Conservation (phyloP, 2,329 filamentous ascomycete genomes). For the Amesomyces nigricolor region DNA sequence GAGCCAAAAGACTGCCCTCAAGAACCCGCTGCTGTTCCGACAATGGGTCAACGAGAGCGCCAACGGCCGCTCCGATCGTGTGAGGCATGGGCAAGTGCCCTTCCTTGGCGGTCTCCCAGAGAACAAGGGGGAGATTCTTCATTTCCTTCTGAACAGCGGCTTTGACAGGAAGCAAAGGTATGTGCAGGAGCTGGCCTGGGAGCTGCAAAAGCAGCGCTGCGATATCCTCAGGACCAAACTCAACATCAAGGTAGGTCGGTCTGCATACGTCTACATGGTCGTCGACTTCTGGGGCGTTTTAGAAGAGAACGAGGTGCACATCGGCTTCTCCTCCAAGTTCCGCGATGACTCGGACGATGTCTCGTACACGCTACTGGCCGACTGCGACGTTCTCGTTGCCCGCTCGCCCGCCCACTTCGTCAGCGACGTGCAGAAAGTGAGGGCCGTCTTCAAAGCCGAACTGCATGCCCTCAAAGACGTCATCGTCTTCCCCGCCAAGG, state of each 20-base stretch:
- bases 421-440: conserved; percentile 68
- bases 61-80: conserved; percentile 32
- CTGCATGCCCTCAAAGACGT: conserved; percentile 69
- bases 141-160: conserved; percentile 52
- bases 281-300: conserved; percentile 60
- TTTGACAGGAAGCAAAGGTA: conserved; percentile 47
- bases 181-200: conserved; percentile 43
- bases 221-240: conserved; percentile 49
- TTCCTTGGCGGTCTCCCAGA: conserved; percentile 48
- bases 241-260: conserved; percentile 55
- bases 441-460: conserved; percentile 50
- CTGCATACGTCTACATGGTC: conserved; percentile 60
- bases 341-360: conserved; percentile 47
- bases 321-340: conserved; percentile 64
- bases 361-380: conserved; percentile 49
- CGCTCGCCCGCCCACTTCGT: conserved; percentile 63
- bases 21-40: conserved; percentile 44
- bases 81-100: conserved; percentile 36
- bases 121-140: conserved; percentile 45
- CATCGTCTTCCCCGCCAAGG: conserved; percentile 66
- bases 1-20: conserved; percentile 46
- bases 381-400: conserved; percentile 59
- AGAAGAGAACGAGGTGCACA: conserved; percentile 59
- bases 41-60: conserved; percentile 48
- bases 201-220: conserved; percentile 47